Conservation (phyloP, 306 rosid genomes). For the Pyrus betulifolia region DNA sequence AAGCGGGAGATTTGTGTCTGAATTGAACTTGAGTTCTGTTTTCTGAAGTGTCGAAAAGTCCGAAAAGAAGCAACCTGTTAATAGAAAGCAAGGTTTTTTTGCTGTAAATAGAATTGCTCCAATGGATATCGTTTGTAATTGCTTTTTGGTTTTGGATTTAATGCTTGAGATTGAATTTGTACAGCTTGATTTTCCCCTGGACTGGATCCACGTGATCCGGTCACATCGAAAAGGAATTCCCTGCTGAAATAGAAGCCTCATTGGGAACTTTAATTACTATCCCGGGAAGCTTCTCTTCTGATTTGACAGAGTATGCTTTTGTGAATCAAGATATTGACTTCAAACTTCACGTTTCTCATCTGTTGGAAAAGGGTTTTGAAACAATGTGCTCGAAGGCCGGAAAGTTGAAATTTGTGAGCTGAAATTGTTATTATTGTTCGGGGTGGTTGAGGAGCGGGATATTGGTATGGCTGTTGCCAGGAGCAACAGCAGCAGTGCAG, state of each 20-base stretch:
- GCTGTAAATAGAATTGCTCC: neutral
- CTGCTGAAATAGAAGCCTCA: constrained; percentile 14
- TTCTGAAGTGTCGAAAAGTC: constrained; percentile 7
- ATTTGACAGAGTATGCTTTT: neutral
- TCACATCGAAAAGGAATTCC: constrained; percentile 8
- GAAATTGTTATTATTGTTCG: constrained; percentile 15
- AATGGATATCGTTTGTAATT: neutral
- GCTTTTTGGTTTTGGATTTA: neutral
- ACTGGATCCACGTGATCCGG: constrained; percentile 49
- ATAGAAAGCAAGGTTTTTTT: neutral
- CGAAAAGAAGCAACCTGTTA: neutral
- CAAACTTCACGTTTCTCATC: neutral
- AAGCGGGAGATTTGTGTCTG: neutral
- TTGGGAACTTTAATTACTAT: constrained; percentile 12
- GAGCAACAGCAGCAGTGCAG: constrained; percentile 34
- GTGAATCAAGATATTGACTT: constrained; percentile 11
- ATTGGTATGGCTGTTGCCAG: constrained; percentile 69
- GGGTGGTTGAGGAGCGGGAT: constrained; percentile 19
- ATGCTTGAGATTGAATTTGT: constrained; percentile 12
- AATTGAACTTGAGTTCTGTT: neutral
- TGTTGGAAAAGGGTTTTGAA: neutral
- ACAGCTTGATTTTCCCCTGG: constrained; percentile 23
- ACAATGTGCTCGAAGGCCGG: neutral
- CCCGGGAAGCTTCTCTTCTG: constrained; percentile 12
- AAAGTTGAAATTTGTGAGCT: neutral